phyloP scores from a whole-genome alignment of 2,329 filamentous ascomycete genomes.

The Fusarium sp. region DNA sequence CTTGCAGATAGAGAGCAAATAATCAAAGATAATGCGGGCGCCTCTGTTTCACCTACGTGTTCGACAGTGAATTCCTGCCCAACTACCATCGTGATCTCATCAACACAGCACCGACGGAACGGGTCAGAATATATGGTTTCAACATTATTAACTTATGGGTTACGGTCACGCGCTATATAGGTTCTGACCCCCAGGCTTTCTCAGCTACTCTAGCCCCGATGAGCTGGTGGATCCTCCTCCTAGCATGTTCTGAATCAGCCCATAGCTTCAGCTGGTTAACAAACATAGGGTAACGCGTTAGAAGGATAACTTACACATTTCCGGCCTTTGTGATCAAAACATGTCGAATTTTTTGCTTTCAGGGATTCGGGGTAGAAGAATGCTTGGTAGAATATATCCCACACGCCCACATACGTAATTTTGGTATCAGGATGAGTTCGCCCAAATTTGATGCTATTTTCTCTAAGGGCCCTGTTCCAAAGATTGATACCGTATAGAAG shows the following conservation, averaged over 20 bases:
- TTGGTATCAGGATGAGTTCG: not conserved
- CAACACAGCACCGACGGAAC: no score
- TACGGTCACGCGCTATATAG: no score
- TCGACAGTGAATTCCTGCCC: no score
- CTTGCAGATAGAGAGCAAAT: no score
- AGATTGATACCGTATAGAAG: not conserved
- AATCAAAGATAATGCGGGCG: no score
- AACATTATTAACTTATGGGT: no score
- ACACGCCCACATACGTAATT: not conserved
- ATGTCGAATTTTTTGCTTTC: not conserved
- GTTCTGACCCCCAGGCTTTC: not conserved
- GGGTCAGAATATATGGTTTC: no score
- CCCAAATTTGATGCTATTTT: not conserved
- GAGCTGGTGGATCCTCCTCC: not conserved
- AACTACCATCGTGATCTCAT: no score
- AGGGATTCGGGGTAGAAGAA: not conserved
- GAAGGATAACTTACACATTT: not conserved
- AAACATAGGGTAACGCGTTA: rapidly evolving
- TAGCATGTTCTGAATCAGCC: not conserved
- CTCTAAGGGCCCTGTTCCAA: not conserved
- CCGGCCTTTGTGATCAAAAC: not conserved
- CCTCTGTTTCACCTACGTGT: no score
- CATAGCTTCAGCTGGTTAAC: not conserved
- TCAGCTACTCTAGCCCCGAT: conserved; percentile 8
- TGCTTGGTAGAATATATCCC: conserved; percentile 13